phyloP scores from a whole-genome alignment of 2,329 filamentous ascomycete species.

The Aaosphaeria arxii region DNA sequence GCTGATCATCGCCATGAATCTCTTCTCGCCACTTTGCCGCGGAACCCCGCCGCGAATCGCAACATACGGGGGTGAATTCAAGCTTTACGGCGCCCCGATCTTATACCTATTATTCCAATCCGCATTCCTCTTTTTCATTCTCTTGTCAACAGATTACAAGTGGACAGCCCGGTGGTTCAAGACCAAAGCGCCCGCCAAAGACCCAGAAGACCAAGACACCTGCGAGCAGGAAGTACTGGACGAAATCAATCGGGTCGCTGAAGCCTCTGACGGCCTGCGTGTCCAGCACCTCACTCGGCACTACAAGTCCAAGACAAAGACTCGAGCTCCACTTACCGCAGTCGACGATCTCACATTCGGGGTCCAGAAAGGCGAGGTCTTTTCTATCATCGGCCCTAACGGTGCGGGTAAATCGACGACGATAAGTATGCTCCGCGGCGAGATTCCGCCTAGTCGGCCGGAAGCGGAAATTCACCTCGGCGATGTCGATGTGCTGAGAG shows the following conservation, averaged over 20 bases:
- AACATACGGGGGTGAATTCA: constrained; percentile 65
- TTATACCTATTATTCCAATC: constrained; percentile 75
- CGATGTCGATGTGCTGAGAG: constrained; percentile 64
- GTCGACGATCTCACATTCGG: constrained; percentile 84
- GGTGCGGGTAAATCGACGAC: constrained; percentile 88
- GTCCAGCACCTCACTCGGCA: constrained; percentile 74
- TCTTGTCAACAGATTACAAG: constrained; percentile 76
- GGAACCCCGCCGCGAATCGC: constrained; percentile 61
- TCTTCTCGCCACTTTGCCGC: constrained; percentile 72
- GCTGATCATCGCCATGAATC: constrained; percentile 72
- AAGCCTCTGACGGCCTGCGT: constrained; percentile 69
- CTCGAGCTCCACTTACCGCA: constrained; percentile 58
- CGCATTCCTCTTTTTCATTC: constrained; percentile 63
- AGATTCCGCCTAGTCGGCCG: constrained; percentile 64
- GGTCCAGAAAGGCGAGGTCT: constrained; percentile 74
- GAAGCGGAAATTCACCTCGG: constrained; percentile 75
- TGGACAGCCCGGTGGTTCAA: constrained; percentile 38
- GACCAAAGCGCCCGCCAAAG: constrained; percentile 31
- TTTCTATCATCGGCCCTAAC: constrained; percentile 84
- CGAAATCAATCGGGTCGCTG: constrained; percentile 61
- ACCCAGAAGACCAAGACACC: constrained; percentile 36
- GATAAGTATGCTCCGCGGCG: constrained; percentile 81
- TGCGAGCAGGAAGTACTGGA: constrained; percentile 53
- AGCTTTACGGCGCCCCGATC: constrained; percentile 77
- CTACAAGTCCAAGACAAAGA: constrained; percentile 51